A percentile compares a stretch with the other conserved stretches of the same genome.
Conservation (phyloP, 371 early-diverging fungal genomes). For the Zychaea mexicana region DNA sequence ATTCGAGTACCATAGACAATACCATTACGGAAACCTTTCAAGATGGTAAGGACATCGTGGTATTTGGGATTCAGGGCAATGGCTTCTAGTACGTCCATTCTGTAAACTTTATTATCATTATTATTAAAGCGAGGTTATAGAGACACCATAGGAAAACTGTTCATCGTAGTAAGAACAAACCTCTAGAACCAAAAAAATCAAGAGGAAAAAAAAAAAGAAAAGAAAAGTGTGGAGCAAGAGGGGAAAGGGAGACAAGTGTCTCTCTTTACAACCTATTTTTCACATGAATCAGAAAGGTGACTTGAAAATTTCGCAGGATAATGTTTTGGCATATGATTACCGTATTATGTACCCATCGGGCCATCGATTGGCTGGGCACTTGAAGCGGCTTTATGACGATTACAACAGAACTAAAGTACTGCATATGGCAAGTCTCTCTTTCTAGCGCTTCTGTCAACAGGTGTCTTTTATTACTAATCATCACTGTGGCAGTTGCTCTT, state of each 20-base stretch:
- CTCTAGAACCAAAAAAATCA: no score
- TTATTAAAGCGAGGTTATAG: not conserved
- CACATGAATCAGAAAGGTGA: not conserved
- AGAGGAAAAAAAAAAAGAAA: not conserved
- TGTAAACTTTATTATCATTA: not conserved
- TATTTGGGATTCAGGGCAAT: constrained; percentile 71
- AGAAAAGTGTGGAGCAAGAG: not conserved
- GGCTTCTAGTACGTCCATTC: constrained; percentile 50
- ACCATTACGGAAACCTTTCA: constrained; percentile 96
- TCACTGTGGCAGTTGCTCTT: no score
- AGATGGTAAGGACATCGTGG: constrained; percentile 82
- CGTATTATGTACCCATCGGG: not conserved
- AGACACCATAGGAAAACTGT: no score
- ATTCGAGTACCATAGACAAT: constrained; percentile 96
- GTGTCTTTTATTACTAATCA: no score
- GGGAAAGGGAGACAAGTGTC: no score
- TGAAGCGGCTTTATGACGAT: not conserved
- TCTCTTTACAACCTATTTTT: not conserved
- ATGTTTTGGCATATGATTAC: not conserved
- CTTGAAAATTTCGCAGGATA: not conserved
- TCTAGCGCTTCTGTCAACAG: no score
- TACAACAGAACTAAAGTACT: not conserved
- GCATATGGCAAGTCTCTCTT: no score
- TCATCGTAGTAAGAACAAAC: no score
- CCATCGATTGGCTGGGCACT: not conserved